Evolutionary conservation across 768 basidiomycete genomes (phyloP), one percentile per base, ranked within the genome.

Genomic region (Tulasnella calospora): DNA sequence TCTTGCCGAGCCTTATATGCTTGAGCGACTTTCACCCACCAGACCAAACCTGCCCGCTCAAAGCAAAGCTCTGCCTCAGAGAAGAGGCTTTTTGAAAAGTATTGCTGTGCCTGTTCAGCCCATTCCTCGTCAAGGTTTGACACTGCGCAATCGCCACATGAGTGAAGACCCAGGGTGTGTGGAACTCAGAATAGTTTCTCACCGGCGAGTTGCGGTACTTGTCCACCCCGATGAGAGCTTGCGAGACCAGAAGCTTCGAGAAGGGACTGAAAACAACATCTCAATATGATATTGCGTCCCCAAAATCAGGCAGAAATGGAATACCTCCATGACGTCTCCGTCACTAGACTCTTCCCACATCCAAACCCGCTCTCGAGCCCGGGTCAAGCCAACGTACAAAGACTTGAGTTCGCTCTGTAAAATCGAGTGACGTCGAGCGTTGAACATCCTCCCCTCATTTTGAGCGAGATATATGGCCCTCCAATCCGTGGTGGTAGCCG

Each of bases 401-500:
- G 35, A 40, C n/a, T 80, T 80, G 3, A 80, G 51, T 74, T 80
- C 79, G 10, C 40, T 40, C 36, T 79, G 70, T 0, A 80, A 7
- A 33, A 74, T 61, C 3, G 57, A 1, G 27, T 80, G 79, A 1
- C n/a, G 30, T 13, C 23, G 51, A 2, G 3, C 73, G 2, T 61
- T 5, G 33, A 71, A 33, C 9, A 9, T 35, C 6, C 27, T 0
- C 0, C 4, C 2, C 4, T 27, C 4, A 0, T 67, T 13, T 0
- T 51, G n/a, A 0, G 51, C 51, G 5, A 51, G 51, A 1, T 0
- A 35, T 13, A 67, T 27, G 33, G 91, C 85, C 8, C 90, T 85
- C 92, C 92, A 93, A 71, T 89, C 89, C 0, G 88, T 83, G 0
- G 82, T 76, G 51, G 87, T 87, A 2, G 88, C 83, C 0, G 81